Evolutionary conservation across 2,329 filamentous ascomycete genomes (phyloP).

Genomic region (Orbilia javanica): DNA sequence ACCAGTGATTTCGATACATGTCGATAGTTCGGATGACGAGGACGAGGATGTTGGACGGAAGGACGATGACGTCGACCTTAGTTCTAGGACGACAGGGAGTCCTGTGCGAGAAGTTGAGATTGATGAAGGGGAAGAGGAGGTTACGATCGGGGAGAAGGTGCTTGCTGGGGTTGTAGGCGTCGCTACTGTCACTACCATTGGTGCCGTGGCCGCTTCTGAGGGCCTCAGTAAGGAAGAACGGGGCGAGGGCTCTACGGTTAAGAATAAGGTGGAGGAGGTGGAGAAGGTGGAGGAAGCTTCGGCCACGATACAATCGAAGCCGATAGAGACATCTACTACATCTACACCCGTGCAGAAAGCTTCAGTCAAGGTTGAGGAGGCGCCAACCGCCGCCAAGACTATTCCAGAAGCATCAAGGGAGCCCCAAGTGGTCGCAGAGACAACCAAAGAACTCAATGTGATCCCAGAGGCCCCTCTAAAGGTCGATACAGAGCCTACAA

Average conservation of each 20-base stretch:
- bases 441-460: neutral
- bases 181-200: slow-evolving; percentile 2
- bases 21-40: slow-evolving; percentile 52
- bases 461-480: neutral
- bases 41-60: slow-evolving; percentile 43
- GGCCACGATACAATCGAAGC: neutral
- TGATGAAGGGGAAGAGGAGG: neutral
- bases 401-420: neutral
- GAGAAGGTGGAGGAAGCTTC: neutral
- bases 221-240: neutral
- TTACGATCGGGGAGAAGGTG: slow-evolving; percentile 27
- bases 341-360: neutral
- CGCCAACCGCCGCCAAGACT: neutral
- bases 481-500: neutral
- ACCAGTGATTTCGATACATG: slow-evolving; percentile 30
- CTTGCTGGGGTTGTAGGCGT: slow-evolving; percentile 20
- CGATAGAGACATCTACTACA: neutral
- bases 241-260: neutral
- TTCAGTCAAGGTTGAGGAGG: slow-evolving; percentile 1
- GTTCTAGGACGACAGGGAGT: slow-evolving; percentile 52
- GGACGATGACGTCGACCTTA: slow-evolving; percentile 38
- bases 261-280: slow-evolving; percentile 1
- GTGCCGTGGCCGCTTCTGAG: neutral
- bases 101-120: slow-evolving; percentile 29
- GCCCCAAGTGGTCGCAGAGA: neutral